phyloP scores from a whole-genome alignment of 768 basidiomycete genomes.

The Russula sp. region DNA sequence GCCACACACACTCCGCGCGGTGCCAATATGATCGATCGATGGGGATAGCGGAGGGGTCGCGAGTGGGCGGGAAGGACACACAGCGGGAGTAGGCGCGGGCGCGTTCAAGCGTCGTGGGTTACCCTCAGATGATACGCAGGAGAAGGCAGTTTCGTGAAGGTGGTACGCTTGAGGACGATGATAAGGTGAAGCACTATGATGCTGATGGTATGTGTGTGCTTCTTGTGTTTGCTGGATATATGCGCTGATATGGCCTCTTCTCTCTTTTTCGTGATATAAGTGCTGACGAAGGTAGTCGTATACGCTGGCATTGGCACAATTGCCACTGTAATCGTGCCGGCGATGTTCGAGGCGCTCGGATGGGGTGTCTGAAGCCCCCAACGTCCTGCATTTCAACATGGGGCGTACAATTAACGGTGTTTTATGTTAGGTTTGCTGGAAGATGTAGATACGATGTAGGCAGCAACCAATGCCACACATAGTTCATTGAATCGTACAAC shows the following conservation, averaged over 20 bases:
- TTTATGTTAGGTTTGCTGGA: background rate
- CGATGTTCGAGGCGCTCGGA: constrained; percentile 63
- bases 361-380: constrained; percentile 51
- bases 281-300: constrained; percentile 86
- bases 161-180: constrained; percentile 34
- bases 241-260: constrained; percentile 12
- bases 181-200: constrained; percentile 72
- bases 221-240: constrained; percentile 9
- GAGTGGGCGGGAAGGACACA: constrained; percentile 43
- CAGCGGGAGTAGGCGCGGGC: constrained; percentile 40
- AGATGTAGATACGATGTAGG: background rate
- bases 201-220: constrained; percentile 61
- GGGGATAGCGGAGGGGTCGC: constrained; percentile 29
- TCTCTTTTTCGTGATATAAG: constrained; percentile 39
- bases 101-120: constrained; percentile 28
- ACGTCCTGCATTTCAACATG: background rate
- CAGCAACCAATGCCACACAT: too few relatives aligned
- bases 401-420: too few relatives aligned
- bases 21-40: constrained; percentile 77
- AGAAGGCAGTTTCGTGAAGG: constrained; percentile 30
- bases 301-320: constrained; percentile 83
- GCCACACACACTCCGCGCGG: constrained; percentile 59
- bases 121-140: background rate
- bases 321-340: constrained; percentile 58
- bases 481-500: too few relatives aligned